These are phyloP conservation scores for Auricularia heimuer DNA, from an alignment of 768 basidiomycete genomes.

Conservation along the genomic window DNA sequence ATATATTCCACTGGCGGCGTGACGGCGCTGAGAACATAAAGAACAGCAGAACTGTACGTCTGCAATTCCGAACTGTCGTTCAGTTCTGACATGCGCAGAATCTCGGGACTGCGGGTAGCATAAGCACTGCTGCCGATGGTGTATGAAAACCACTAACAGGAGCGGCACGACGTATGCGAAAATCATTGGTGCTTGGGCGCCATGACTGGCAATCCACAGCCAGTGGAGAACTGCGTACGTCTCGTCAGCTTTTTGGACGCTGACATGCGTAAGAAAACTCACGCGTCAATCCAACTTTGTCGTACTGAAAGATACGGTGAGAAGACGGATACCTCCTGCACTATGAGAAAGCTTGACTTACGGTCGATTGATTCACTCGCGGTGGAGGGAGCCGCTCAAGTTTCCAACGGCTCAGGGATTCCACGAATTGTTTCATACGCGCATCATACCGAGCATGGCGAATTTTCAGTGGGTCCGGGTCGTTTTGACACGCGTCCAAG, in stretches of 20 bases:
- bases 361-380: constrained; percentile 73
- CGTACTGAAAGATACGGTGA: constrained; percentile 41
- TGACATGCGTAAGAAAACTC: constrained; percentile 18
- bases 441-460: constrained; percentile 46
- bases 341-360: constrained; percentile 16
- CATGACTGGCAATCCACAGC: constrained; percentile 71
- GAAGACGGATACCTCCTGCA: not conserved
- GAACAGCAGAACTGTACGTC: constrained; percentile 65
- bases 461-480: constrained; percentile 49
- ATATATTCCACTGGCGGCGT: constrained; percentile 62
- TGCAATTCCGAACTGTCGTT: constrained; percentile 80
- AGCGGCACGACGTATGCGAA: constrained; percentile 71
- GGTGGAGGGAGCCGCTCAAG: constrained; percentile 75
- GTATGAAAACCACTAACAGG: constrained; percentile 44
- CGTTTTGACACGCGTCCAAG: constrained; percentile 41
- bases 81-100: constrained; percentile 82
- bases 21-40: constrained; percentile 75
- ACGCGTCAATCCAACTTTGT: constrained; percentile 83
- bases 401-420: constrained; percentile 57
- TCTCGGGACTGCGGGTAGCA: constrained; percentile 54
- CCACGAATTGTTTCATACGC: constrained; percentile 46
- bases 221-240: constrained; percentile 57
- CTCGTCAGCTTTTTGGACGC: not conserved
- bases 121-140: constrained; percentile 1
- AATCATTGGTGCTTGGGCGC: constrained; percentile 60